Evolutionary conservation across 345 rosid genomes (phyloP).

Genomic region (Citrus mangshanensis): DNA sequence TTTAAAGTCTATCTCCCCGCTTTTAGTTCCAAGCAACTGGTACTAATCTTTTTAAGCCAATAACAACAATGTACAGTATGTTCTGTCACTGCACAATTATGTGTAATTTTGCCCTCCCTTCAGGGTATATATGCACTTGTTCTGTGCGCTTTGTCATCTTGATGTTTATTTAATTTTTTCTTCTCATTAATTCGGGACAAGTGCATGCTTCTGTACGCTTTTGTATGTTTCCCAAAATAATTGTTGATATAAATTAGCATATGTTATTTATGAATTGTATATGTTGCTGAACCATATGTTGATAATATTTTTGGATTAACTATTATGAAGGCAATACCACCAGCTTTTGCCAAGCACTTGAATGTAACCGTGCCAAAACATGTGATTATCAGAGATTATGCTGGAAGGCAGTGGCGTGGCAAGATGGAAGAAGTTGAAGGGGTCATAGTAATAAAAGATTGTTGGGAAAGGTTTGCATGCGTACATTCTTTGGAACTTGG

Average conservation of each 20-base stretch:
- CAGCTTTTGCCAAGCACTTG: conserved; percentile 13
- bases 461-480: conserved; percentile 26
- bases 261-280: neutral
- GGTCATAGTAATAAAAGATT: conserved; percentile 15
- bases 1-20: conserved; percentile 16
- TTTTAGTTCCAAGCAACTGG: conserved; percentile 18
- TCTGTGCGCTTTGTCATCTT: no score
- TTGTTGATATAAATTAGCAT: neutral
- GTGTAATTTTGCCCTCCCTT: no score
- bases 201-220: no score
- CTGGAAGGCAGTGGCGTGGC: conserved; percentile 23
- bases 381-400: conserved; percentile 8
- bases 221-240: neutral
- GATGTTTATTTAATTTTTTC: no score
- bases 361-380: neutral
- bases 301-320: neutral
- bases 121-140: no score
- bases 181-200: no score
- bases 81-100: no score
- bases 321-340: conserved; percentile 23
- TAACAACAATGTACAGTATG: no score
- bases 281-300: neutral
- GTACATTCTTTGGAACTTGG: conserved; percentile 13
- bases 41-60: no score
- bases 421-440: conserved; percentile 8